phyloP scores from a whole-genome alignment of 2,329 filamentous ascomycete genomes.

The Pyrenochaeta sp. region DNA sequence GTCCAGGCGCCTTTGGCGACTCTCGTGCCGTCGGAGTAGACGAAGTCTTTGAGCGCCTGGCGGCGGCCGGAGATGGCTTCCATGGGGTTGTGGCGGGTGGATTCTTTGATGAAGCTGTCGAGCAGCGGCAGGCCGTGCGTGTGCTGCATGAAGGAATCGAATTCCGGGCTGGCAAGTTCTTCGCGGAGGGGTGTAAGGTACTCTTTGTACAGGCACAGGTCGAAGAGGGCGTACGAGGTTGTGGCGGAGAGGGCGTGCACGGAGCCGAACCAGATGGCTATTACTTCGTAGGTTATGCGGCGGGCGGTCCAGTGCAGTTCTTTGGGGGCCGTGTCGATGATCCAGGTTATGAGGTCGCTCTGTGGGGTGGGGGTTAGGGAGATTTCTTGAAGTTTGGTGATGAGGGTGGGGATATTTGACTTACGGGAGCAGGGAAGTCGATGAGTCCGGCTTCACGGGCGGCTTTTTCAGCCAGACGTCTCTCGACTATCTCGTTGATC shows the following conservation, averaged over 20 bases:
- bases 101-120: constrained; percentile 25
- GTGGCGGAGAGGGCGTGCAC: constrained; percentile 30
- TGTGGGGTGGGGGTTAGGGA: not conserved
- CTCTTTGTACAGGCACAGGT: constrained; percentile 20
- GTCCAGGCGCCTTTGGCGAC: constrained; percentile 19
- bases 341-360: constrained; percentile 17
- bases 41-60: constrained; percentile 19
- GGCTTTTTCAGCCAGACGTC: not conserved
- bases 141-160: not conserved
- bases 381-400: not conserved
- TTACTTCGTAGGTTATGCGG: constrained; percentile 14
- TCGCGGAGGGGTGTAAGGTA: constrained; percentile 16
- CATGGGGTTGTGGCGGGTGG: constrained; percentile 13
- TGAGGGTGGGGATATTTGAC: not conserved
- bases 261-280: constrained; percentile 24
- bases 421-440: not conserved
- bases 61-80: constrained; percentile 12
- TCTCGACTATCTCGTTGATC: constrained; percentile 1
- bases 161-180: constrained; percentile 9
- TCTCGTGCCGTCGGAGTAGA: constrained; percentile 21
- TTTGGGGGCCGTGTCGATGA: constrained; percentile 16
- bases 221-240: constrained; percentile 12
- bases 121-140: constrained; percentile 12
- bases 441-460: constrained; percentile 1
- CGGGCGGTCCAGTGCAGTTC: constrained; percentile 5